phyloP scores from a whole-genome alignment of 129 eudicot genomes.

The sunflower (Helianthus annuus) region HanXRQr2.0-SUNRISE NC_035442.2:85848529-85849028 shows the following conservation, averaged over 20 bases:
- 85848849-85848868: slow-evolving; percentile 87
- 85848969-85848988: not conserved
- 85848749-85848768: slow-evolving; percentile 12
- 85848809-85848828: slow-evolving; percentile 53
- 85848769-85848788: not conserved
- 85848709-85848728: not conserved
- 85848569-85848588: not conserved
- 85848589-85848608: slow-evolving; percentile 16
- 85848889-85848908: slow-evolving; percentile 64
- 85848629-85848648: slow-evolving; percentile 86
- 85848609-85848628: slow-evolving; percentile 62
- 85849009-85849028: not conserved
- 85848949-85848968: slow-evolving; percentile 8
- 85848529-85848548: not conserved
- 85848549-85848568: slow-evolving; percentile 3
- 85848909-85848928: slow-evolving; percentile 9
- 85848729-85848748: not conserved
- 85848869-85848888: slow-evolving; percentile 99
- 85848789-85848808: not conserved
- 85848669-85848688: slow-evolving; percentile 71
- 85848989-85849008: not conserved
- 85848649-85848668: slow-evolving; percentile 76
- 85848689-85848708: slow-evolving; percentile 1
- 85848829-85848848: slow-evolving; percentile 86
- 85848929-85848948: slow-evolving; percentile 1